These are phyloP conservation scores for Yamadazyma atlantica DNA, from an alignment of 1,139 yeast genomes.

Conservation along the genomic window DNA sequence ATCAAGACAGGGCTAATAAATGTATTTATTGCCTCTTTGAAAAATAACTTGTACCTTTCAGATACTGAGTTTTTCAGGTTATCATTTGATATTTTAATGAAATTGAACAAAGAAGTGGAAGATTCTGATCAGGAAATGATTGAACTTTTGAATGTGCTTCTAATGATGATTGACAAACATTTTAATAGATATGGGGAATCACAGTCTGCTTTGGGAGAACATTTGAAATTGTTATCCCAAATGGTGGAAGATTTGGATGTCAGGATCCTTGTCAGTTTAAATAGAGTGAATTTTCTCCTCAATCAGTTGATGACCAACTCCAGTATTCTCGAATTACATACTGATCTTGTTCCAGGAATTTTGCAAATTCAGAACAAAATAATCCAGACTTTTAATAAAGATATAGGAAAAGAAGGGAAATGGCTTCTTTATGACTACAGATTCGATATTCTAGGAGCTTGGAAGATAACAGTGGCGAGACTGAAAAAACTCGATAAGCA, in stretches of 20 bases:
- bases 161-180: slow-evolving; percentile 14
- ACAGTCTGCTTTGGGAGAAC: slow-evolving; percentile 3
- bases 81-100: slow-evolving; percentile 3
- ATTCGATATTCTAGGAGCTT: slow-evolving; percentile 35
- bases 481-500: neutral
- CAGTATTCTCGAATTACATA: slow-evolving; percentile 19
- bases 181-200: slow-evolving; percentile 14
- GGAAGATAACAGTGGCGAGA: slow-evolving; percentile 21
- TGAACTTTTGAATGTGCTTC: slow-evolving; percentile 12
- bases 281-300: slow-evolving; percentile 28
- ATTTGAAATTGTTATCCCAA: slow-evolving; percentile 7
- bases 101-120: slow-evolving; percentile 2
- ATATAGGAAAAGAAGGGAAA: slow-evolving; percentile 17
- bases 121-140: slow-evolving; percentile 4
- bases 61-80: neutral
- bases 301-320: slow-evolving; percentile 33
- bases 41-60: neutral
- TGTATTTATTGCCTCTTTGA: slow-evolving; percentile 29
- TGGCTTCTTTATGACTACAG: slow-evolving; percentile 26
- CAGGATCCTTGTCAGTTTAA: slow-evolving; percentile 22
- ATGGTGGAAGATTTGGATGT: slow-evolving; percentile 2
- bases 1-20: slow-evolving; percentile 40
- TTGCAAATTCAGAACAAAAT: slow-evolving; percentile 21
- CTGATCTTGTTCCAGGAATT: slow-evolving; percentile 14
- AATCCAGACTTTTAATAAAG: slow-evolving; percentile 10